Base-by-base conservation (phyloP, 345 rosid genomes). In the Hibiscus tridactylites region DNA sequence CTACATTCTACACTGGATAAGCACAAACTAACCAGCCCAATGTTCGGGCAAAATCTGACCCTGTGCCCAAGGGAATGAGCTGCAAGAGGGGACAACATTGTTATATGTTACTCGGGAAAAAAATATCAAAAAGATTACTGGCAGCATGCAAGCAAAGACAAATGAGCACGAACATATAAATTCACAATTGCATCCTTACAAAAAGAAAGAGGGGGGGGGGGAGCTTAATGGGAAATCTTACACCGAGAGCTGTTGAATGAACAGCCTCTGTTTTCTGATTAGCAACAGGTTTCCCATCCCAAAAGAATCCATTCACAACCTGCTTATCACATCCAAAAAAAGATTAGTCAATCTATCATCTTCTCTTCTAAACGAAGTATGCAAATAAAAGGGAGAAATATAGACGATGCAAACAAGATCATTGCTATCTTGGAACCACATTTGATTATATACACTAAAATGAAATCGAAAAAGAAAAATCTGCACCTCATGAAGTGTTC, bases 241-340 rank as follows among this genome's bases (percentile, higher is more conserved):
- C 99, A 76, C 99, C 97, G 68, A 95, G 89, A 11, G 99, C 98
- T 79, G 99, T 86, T 49, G 91, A 83, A 71, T 71, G 84, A 61
- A 75, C 39, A 78, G 81, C 81, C 69, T 83, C 88, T 21, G 72
- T 78, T 29, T 81, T 83, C 76, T 79, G 81, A 77, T 73, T 75
- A 65, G 75, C n/a, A 71, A 88, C 86, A 62, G 85, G 89, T 72
- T 88, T 84, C 59, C 92, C 92, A 79, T 78, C 97, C 90, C 85
- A 88, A 78, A 95, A 95, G 86, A 95, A 95, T 74, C 99, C 99
- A 83, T 95, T 92, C 37, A 92, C 88, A 35, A 95, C 96, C 99
- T 95, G 80, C 69, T 72, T 21, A 76, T 75, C 26, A 60, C 33
- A 68, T 24, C 44, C 47, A 81, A 59, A 26, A 26, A 63, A 57